These are phyloP conservation scores for Diplodia intermedia DNA, from an alignment of 2,329 filamentous ascomycete species.

Conservation along the genomic window DNA sequence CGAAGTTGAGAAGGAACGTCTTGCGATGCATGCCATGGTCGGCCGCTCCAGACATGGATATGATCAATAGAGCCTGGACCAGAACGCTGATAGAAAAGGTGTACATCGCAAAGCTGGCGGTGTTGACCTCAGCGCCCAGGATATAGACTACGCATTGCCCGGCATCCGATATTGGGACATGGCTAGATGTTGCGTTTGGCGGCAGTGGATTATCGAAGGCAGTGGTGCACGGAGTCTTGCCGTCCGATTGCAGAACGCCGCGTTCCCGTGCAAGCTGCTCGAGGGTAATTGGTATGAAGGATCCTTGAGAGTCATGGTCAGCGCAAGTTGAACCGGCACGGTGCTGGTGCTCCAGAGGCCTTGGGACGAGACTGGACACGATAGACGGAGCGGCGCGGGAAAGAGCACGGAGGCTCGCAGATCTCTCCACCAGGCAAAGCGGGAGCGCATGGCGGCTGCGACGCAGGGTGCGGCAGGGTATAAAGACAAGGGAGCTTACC, in stretches of 20 bases:
- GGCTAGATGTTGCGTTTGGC: constrained; percentile 34
- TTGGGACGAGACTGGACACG: constrained; percentile 3
- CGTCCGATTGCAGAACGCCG: constrained; percentile 83
- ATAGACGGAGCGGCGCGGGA: neutral
- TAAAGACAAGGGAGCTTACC: constrained; percentile 54
- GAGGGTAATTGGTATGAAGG: constrained; percentile 93
- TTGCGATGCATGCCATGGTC: constrained; percentile 92
- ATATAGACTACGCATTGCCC: constrained; percentile 82
- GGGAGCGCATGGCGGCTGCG: constrained; percentile 2
- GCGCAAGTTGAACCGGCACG: neutral
- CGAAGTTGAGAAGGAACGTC: constrained; percentile 84
- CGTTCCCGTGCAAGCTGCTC: constrained; percentile 93
- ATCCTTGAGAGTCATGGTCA: constrained; percentile 59
- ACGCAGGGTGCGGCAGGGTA: neutral
- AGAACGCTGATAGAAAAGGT: constrained; percentile 94
- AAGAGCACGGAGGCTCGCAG: constrained; percentile 2
- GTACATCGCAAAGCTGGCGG: constrained; percentile 97
- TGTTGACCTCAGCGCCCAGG: constrained; percentile 87
- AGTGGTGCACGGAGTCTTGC: constrained; percentile 72
- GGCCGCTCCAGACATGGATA: constrained; percentile 94
- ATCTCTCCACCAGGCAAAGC: constrained; percentile 5
- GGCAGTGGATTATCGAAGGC: constrained; percentile 41
- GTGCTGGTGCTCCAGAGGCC: neutral
- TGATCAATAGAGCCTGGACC: constrained; percentile 86
- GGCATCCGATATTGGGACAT: constrained; percentile 37